These are phyloP conservation scores for Penicillium sp. DNA, from an alignment of 2,329 filamentous ascomycete species.

Conservation along the genomic window DNA sequence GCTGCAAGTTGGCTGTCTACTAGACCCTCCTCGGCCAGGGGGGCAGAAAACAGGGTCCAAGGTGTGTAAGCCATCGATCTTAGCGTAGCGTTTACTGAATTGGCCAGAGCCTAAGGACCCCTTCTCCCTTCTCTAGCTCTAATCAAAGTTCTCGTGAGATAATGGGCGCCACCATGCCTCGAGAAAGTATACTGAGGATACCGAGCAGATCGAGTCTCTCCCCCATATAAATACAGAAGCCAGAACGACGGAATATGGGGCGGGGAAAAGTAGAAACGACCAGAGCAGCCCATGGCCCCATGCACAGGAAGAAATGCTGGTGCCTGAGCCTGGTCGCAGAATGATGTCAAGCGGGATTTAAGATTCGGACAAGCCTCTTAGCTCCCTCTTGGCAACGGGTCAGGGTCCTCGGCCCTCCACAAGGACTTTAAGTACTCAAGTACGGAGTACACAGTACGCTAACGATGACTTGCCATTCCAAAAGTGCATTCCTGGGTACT, in stretches of 20 bases:
- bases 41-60: neutral
- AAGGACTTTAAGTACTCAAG: neutral
- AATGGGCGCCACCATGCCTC: neutral
- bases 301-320: slow-evolving; percentile 7
- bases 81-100: too few relatives aligned
- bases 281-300: neutral
- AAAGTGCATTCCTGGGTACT: too few relatives aligned
- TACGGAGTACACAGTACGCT: too few relatives aligned
- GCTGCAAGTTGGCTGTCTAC: neutral
- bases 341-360: neutral
- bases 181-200: neutral
- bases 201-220: too few relatives aligned
- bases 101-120: too few relatives aligned
- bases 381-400: neutral
- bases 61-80: neutral
- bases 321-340: slow-evolving; percentile 7
- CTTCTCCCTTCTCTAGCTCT: too few relatives aligned
- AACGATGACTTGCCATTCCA: too few relatives aligned
- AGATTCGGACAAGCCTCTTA: slow-evolving; percentile 1
- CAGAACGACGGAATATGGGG: too few relatives aligned
- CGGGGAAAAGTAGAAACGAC: neutral
- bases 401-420: neutral
- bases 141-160: neutral
- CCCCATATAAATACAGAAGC: too few relatives aligned
- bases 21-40: neutral